A percentile compares a stretch with the other conserved stretches of the same genome.
These are phyloP conservation scores for Fusarium concolor DNA, from an alignment of 2,329 filamentous ascomycete genomes.

Conservation along the genomic window DNA sequence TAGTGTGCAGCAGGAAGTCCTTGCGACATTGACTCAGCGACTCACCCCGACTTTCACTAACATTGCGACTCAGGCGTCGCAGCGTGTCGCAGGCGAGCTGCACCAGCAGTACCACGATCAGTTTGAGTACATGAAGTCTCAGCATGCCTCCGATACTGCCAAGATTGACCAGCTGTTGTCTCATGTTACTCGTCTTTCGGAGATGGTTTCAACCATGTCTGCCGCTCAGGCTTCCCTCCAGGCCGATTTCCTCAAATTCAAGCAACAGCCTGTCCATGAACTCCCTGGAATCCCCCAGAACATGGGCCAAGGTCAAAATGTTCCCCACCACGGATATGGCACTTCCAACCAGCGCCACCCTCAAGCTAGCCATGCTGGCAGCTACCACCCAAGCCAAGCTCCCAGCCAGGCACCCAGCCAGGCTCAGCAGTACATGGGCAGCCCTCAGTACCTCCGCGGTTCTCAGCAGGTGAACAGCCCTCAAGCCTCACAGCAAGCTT, in stretches of 20 bases:
- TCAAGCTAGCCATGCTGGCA: constrained; percentile 49
- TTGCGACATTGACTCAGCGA: constrained; percentile 68
- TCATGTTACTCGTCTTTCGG: constrained; percentile 73
- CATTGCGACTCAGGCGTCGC: constrained; percentile 72
- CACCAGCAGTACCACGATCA: constrained; percentile 70
- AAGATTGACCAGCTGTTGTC: constrained; percentile 81
- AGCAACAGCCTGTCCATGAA: constrained; percentile 62
- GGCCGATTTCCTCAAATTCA: constrained; percentile 69
- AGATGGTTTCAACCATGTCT: constrained; percentile 77
- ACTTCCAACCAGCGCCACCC: constrained; percentile 39
- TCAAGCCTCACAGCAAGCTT: constrained; percentile 49
- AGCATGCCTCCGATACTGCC: constrained; percentile 61
- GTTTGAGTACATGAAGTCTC: constrained; percentile 63
- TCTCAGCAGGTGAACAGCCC: constrained; percentile 51
- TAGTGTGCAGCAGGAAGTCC: constrained; percentile 77
- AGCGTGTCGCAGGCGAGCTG: constrained; percentile 75
- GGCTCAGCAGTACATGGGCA: constrained; percentile 50
- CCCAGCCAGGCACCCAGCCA: constrained; percentile 51
- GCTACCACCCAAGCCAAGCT: constrained; percentile 51
- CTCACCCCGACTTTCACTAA: constrained; percentile 75
- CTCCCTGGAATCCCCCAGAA: constrained; percentile 50
- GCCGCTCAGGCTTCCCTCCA: constrained; percentile 76
- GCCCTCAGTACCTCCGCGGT: constrained; percentile 53
- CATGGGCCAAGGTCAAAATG: constrained; percentile 37
- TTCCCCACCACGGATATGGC: constrained; percentile 47